Base-by-base conservation (phyloP, 1,139 yeast genomes). In the Taphrina pruni region DNA sequence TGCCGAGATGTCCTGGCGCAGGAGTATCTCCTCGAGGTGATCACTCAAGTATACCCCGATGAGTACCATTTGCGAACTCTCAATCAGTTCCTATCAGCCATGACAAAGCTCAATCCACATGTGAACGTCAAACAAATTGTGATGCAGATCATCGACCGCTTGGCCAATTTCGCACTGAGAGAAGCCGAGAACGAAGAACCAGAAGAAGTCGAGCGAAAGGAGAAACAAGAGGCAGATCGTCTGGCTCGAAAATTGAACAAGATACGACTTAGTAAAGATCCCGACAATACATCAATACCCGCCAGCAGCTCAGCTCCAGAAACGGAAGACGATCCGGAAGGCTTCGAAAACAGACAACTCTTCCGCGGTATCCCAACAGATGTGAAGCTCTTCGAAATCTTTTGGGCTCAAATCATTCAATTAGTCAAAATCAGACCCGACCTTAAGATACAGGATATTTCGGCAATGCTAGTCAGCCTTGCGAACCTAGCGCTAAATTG, bases 1-100 rank as follows among this genome's bases (percentile, higher is more conserved):
- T 95, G 98, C 78, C 84, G 90, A 72, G 99, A 94, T 76, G 88
- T 87, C 52, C 84, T 94, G 72, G 97, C 99, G 3, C 99, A 94
- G 78, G 91, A 88, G 74, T 95, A 94, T 76, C 80, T 94, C 70
- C 81, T 93, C 70, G 99, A 95, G 76, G 97, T 93, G 12, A 83
- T 90, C 70, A 89, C 93, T 70, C 98, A 93, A 77, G 95, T 93
- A 1, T 94, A 95, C 79, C 97, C 99, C 0, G 97, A 91, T 74
- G 90, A 89, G 72, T 93, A 89, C 78, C 99, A 94, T 76, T 81
- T 92, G 72, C 84, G 84, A 38, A 90, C 98, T 0, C 81, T 94
- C 73, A 86, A 87, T 68, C 80, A 81, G 51, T 85, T 91, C 72
- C 82, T 94, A 73, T 85, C 84, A 61, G 85, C 90, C 1, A 86